Percentiles rank a stretch among this genome's conserved stretches.
Evolutionary conservation across 2,329 filamentous ascomycete genomes (phyloP).

Genomic region (Ceratocystis alfenasii): DNA sequence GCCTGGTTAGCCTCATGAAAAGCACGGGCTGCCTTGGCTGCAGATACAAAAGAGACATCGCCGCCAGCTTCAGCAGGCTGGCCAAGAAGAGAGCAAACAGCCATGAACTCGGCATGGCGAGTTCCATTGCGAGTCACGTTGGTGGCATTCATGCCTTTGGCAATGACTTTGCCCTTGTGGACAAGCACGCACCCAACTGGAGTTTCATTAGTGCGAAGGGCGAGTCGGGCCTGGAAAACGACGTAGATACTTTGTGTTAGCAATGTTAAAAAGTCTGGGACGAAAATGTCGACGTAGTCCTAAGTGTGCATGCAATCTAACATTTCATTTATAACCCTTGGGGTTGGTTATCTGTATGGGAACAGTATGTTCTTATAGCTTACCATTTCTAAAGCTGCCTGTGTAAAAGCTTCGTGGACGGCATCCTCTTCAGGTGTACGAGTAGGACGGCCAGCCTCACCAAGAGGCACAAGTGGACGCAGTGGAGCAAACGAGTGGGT

Average conservation of each 20-base stretch:
- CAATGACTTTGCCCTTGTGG: slow-evolving; percentile 64
- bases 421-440: slow-evolving; percentile 29
- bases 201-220: slow-evolving; percentile 77
- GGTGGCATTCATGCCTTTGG: slow-evolving; percentile 90
- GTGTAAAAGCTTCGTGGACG: slow-evolving; percentile 56
- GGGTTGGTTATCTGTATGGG: not conserved
- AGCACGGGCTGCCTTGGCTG: slow-evolving; percentile 24
- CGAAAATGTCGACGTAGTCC: too few species aligned
- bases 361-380: slow-evolving; percentile 25
- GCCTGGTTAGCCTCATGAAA: slow-evolving; percentile 24
- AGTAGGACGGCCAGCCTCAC: slow-evolving; percentile 21
- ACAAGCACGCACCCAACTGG: slow-evolving; percentile 95
- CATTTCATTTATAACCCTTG: not conserved
- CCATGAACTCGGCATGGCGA: slow-evolving; percentile 89
- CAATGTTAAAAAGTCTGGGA: too few species aligned
- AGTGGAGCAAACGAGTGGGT: slow-evolving; percentile 21
- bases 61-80: slow-evolving; percentile 14
- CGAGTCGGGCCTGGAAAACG: slow-evolving; percentile 59
- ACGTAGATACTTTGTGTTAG: not conserved
- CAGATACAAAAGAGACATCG: slow-evolving; percentile 20
- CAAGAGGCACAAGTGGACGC: slow-evolving; percentile 21
- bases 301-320: not conserved
- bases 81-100: slow-evolving; percentile 49
- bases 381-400: slow-evolving; percentile 78
- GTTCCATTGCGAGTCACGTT: slow-evolving; percentile 86